A percentile compares a stretch with the other conserved stretches of the same genome.
phyloP scores from a whole-genome alignment of 2,329 filamentous ascomycete genomes.

The Triangularia verruculosa region DNA sequence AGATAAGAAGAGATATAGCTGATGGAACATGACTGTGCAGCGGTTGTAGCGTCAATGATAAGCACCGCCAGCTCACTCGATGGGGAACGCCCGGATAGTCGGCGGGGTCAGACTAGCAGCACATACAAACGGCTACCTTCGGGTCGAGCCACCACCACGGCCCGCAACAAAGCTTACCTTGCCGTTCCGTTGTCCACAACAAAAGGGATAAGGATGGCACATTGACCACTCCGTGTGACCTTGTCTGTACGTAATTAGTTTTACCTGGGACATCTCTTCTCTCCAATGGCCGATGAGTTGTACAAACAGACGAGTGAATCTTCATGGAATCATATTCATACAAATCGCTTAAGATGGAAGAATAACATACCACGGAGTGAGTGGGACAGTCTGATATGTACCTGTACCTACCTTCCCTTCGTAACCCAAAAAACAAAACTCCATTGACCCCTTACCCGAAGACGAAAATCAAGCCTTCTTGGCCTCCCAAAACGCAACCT shows the following conservation, averaged over 20 bases:
- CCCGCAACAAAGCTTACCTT: background rate
- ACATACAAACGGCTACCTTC: background rate
- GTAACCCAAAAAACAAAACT: background rate
- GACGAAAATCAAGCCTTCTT: slow-evolving; percentile 26
- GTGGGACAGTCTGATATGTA: background rate
- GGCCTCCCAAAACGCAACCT: slow-evolving; percentile 53
- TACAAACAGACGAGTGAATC: background rate
- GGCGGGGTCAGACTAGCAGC: background rate
- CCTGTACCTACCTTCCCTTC: too few relatives aligned
- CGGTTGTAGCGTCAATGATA: background rate
- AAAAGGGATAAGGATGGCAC: background rate
- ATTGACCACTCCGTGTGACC: background rate
- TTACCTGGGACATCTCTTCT: background rate
- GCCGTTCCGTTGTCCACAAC: background rate
- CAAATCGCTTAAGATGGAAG: background rate
- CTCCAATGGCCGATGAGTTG: background rate
- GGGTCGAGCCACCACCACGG: background rate
- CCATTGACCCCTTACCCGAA: background rate
- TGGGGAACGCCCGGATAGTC: background rate
- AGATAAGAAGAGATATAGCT: background rate
- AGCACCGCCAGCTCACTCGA: background rate
- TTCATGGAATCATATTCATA: background rate
- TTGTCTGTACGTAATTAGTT: background rate
- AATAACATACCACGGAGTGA: background rate
- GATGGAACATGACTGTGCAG: background rate